Evolutionary conservation across 164 flowering plant species (phyloP), one percentile per base, ranked within the genome.

Genomic region (Pachysandra terminalis): DNA sequence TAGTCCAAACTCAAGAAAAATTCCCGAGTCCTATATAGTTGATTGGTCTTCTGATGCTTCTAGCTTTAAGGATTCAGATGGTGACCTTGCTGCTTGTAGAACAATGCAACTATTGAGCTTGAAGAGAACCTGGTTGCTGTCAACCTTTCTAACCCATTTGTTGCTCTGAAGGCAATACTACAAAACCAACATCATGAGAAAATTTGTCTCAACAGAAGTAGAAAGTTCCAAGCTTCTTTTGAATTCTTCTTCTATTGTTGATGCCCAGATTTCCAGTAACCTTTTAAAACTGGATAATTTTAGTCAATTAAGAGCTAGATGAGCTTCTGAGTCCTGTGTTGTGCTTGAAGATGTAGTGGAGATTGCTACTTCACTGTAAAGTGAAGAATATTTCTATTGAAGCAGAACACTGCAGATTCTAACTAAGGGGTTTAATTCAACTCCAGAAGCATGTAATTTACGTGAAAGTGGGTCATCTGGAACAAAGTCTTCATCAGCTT

Each of bases 381-480:
- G 35, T 13, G 52, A 70, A 59, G 79, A 76, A 72, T 73, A 73
- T 79, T 61, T 61, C 66, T 73, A 72, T 61, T 67, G 59, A 24
- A 59, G 63, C 48, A 68, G 74, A 69, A 57, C 56, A 23, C 61
- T 62, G 28, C 81, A 81, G 54, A 64, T 63, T 64, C 72, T 79
- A 48, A 67, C 23, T 64, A 79, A 80, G 60, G 77, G 54, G 63
- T 73, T 75, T 66, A 66, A 14, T 51, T 66, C 75, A 66, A 19
- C 74, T 55, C n/a, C 67, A 64, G 85, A 77, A 69, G 66, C 28
- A 57, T 58, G 60, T 66, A 65, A 71, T 60, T 21, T 78, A 65
- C 53, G 63, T 70, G 83, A 72, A 71, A 77, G 32, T 72, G 75
- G 52, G 35, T 52, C 79, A 48, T 75, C 75, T 61, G 81, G 57